A percentile compares a stretch with the other conserved stretches of the same genome.
phyloP scores from a whole-genome alignment of 1,284 basidiomycete genomes.

The Marasmius oreades region DNA sequence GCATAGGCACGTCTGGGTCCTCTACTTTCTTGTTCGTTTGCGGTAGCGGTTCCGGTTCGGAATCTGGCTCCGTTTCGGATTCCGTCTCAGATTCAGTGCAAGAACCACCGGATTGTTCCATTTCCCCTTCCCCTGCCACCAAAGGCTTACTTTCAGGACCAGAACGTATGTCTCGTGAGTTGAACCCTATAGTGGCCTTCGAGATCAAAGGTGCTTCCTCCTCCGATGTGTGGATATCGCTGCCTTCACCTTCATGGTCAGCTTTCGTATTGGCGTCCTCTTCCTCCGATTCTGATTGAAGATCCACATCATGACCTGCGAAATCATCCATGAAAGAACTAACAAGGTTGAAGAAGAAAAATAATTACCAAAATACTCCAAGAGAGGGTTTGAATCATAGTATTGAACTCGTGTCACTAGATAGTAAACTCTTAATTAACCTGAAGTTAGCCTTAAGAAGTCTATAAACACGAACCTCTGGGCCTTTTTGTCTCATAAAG shows the following conservation, averaged over 20 bases:
- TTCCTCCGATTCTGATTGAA: conserved; percentile 46
- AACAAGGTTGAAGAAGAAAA: neutral
- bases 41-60: neutral
- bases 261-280: conserved; percentile 29
- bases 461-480: neutral
- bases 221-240: conserved; percentile 1
- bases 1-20: neutral
- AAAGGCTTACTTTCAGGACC: conserved; percentile 7
- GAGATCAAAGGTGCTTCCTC: conserved; percentile 23
- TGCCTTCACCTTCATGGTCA: conserved; percentile 24
- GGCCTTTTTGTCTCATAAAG: neutral
- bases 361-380: neutral
- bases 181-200: conserved; percentile 22
- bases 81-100: conserved; percentile 45
- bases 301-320: conserved; percentile 32
- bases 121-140: neutral
- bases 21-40: neutral
- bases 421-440: neutral
- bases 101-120: conserved; percentile 24
- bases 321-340: neutral
- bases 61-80: conserved; percentile 30
- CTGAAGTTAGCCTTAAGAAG: no score
- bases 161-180: conserved; percentile 2
- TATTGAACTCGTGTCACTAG: neutral
- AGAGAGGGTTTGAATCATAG: neutral